phyloP scores from a whole-genome alignment of 2,329 filamentous ascomycete species.

The Ophiostoma himal-ulmi region DNA sequence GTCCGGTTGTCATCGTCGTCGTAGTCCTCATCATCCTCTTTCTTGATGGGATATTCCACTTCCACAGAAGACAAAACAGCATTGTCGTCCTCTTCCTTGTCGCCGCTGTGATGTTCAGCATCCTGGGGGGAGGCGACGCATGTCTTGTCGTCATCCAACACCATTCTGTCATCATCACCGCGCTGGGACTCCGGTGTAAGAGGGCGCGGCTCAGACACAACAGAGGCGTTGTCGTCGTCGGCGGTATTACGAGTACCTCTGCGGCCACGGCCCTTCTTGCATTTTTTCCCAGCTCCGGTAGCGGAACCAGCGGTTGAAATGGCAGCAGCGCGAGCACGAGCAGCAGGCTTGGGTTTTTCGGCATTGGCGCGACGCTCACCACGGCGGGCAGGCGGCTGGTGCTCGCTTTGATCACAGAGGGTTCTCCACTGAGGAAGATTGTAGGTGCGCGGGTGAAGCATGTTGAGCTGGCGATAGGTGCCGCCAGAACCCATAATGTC shows the following conservation, averaged over 20 bases:
- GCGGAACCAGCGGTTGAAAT: slow-evolving; percentile 8
- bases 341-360: slow-evolving; percentile 43
- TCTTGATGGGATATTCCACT: slow-evolving; percentile 39
- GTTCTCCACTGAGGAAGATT: slow-evolving; percentile 95
- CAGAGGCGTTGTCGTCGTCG: slow-evolving; percentile 37
- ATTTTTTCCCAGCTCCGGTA: slow-evolving; percentile 26
- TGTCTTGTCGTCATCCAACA: slow-evolving; percentile 29
- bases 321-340: slow-evolving; percentile 36
- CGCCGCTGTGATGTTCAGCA: slow-evolving; percentile 9
- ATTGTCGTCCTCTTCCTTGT: slow-evolving; percentile 35
- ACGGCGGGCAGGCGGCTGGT: slow-evolving; percentile 86
- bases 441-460: slow-evolving; percentile 91
- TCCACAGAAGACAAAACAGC: slow-evolving; percentile 46
- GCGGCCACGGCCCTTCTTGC: slow-evolving; percentile 28
- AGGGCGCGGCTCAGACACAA: slow-evolving; percentile 44
- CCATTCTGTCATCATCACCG: slow-evolving; percentile 25
- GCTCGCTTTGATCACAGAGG: slow-evolving; percentile 87
- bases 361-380: slow-evolving; percentile 68
- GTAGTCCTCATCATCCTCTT: slow-evolving; percentile 37
- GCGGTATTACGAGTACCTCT: slow-evolving; percentile 36
- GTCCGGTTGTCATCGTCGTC: slow-evolving; percentile 38
- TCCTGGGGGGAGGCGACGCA: slow-evolving; percentile 23
- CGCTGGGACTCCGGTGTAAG: slow-evolving; percentile 53
- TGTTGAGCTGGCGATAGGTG: slow-evolving; percentile 94
- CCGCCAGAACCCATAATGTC: slow-evolving; percentile 96